A percentile compares a stretch with the other conserved stretches of the same genome.
phyloP scores from a whole-genome alignment of 2,329 filamentous ascomycete genomes.

The Rhinocladiella mackenziei region DNA sequence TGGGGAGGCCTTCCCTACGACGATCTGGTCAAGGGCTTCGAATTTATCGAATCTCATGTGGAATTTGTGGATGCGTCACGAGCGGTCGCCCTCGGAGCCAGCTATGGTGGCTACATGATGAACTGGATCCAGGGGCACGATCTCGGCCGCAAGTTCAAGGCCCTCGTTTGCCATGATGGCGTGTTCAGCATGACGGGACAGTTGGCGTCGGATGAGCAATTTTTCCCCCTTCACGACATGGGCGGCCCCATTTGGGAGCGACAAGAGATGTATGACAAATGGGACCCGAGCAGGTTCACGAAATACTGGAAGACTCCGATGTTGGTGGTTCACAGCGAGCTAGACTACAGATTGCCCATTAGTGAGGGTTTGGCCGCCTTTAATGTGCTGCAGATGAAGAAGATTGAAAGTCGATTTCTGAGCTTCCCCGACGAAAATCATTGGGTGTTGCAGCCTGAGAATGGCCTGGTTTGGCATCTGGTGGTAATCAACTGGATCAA shows the following conservation, averaged over 20 bases:
- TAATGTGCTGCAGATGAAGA: conserved; percentile 73
- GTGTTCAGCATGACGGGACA: conserved; percentile 41
- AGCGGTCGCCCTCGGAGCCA: conserved; percentile 51
- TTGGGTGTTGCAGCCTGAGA: conserved; percentile 88
- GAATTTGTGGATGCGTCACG: conserved; percentile 52
- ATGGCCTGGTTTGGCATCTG: conserved; percentile 82
- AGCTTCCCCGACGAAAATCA: conserved; percentile 78
- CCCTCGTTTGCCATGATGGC: conserved; percentile 52
- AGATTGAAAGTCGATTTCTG: conserved; percentile 71
- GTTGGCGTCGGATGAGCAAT: conserved; percentile 51
- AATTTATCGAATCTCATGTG: conserved; percentile 49
- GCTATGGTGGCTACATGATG: conserved; percentile 59
- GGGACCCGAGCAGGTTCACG: conserved; percentile 55
- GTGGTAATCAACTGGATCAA: conserved; percentile 78
- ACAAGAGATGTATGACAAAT: conserved; percentile 51
- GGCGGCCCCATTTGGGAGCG: conserved; percentile 50
- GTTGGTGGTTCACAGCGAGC: conserved; percentile 82
- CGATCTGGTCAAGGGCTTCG: conserved; percentile 54
- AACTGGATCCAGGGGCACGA: conserved; percentile 56
- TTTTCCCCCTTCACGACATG: conserved; percentile 53
- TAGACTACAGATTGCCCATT: conserved; percentile 84
- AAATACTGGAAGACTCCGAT: conserved; percentile 80
- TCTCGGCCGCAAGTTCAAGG: conserved; percentile 54
- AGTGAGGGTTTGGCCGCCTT: conserved; percentile 81
- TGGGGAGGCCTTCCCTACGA: conserved; percentile 55